phyloP scores from a whole-genome alignment of 1,284 basidiomycete genomes.

The Phlebopus sp. region DNA sequence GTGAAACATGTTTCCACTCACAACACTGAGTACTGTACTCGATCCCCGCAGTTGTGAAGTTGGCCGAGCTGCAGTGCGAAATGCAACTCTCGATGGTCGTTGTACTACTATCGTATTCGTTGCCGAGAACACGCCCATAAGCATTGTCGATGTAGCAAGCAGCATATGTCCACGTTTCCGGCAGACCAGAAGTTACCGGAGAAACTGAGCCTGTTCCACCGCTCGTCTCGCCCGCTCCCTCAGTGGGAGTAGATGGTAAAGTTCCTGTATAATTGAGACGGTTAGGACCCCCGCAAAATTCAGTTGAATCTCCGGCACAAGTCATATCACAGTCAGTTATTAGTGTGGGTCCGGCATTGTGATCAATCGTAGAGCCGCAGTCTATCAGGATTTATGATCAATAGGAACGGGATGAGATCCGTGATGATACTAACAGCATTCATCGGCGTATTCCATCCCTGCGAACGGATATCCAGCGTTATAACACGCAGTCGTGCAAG shows the following conservation, averaged over 20 bases:
- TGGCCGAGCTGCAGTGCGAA: constrained; percentile 37
- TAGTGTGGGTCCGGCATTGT: constrained; percentile 45
- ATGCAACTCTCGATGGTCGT: constrained; percentile 50
- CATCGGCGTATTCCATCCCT: constrained; percentile 49
- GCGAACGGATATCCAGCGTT: constrained; percentile 54
- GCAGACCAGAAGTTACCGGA: constrained; percentile 50
- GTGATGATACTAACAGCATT: constrained; percentile 46
- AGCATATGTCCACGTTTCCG: constrained; percentile 45
- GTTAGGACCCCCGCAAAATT: constrained; percentile 69
- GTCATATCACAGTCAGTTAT: constrained; percentile 59
- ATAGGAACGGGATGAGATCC: neutral
- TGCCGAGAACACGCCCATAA: constrained; percentile 46
- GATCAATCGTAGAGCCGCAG: constrained; percentile 49
- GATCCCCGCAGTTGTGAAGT: constrained; percentile 48
- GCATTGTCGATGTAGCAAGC: constrained; percentile 46
- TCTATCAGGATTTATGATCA: constrained; percentile 33
- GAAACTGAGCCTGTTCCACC: constrained; percentile 32
- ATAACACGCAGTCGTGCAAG: constrained; percentile 62
- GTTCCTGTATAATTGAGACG: constrained; percentile 57
- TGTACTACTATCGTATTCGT: constrained; percentile 27
- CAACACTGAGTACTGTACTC: constrained; percentile 55
- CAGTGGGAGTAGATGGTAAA: constrained; percentile 41
- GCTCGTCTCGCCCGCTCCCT: constrained; percentile 33
- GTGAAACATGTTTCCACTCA: constrained; percentile 31
- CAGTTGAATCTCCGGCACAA: constrained; percentile 55